These are phyloP conservation scores for Leccinum subtestaceum DNA, from an alignment of 768 basidiomycete species.

Conservation along the genomic window DNA sequence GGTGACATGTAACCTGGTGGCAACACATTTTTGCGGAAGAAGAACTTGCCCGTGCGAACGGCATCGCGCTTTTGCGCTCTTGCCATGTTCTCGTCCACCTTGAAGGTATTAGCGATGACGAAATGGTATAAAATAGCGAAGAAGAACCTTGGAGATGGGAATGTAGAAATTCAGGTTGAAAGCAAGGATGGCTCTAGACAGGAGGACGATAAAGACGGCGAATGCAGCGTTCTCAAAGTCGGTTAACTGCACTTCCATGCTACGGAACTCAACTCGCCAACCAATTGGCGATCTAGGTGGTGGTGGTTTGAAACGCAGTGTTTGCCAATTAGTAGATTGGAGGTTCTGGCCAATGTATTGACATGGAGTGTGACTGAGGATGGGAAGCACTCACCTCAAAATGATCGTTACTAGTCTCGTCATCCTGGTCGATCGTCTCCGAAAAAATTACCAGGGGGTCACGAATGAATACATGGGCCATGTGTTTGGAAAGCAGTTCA, in stretches of 20 bases:
- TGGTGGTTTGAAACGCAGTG: slow-evolving; percentile 96
- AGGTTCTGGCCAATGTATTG: slow-evolving; percentile 62
- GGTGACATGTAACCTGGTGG: slow-evolving; percentile 43
- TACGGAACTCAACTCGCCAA: slow-evolving; percentile 97
- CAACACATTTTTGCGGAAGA: slow-evolving; percentile 86
- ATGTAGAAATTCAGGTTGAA: slow-evolving; percentile 94
- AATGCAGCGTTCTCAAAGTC: slow-evolving; percentile 99
- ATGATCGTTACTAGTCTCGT: slow-evolving; percentile 83
- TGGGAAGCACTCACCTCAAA: slow-evolving; percentile 70
- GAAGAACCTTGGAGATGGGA: slow-evolving; percentile 86
- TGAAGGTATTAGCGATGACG: slow-evolving; percentile 2
- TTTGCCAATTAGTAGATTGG: slow-evolving; percentile 99
- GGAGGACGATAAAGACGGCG: slow-evolving; percentile 88
- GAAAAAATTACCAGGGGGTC: slow-evolving; percentile 95
- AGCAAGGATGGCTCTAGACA: slow-evolving; percentile 89
- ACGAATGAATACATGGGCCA: slow-evolving; percentile 95
- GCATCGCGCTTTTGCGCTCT: slow-evolving; percentile 86
- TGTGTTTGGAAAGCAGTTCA: slow-evolving; percentile 81
- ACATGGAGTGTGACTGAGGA: neutral
- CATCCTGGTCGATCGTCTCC: slow-evolving; percentile 92
- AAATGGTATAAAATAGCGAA: neutral
- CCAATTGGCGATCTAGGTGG: slow-evolving; percentile 90
- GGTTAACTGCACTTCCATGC: slow-evolving; percentile 98
- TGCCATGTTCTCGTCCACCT: slow-evolving; percentile 98
- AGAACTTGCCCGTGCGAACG: slow-evolving; percentile 70